Conservation (phyloP, 495 filamentous ascomycete species). For the Neurospora sp. region DNA sequence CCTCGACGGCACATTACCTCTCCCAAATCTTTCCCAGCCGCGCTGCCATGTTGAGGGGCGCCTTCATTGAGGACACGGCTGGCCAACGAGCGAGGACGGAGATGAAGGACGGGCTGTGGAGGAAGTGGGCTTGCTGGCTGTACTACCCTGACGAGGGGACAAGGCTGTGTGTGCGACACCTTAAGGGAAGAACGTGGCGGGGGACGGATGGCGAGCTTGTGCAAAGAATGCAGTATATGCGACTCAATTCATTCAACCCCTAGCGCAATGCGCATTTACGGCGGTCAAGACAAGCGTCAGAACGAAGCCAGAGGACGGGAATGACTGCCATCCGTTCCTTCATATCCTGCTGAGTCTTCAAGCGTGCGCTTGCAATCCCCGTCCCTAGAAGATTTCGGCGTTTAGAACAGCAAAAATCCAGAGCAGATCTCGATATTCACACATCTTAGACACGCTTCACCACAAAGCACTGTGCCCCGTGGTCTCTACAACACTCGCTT, state of each 20-base stretch:
- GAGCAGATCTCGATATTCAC: neutral
- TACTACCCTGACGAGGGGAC: slow-evolving; percentile 35
- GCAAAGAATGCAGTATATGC: slow-evolving; percentile 18
- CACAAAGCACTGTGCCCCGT: neutral
- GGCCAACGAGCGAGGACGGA: slow-evolving; percentile 36
- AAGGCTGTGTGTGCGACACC: slow-evolving; percentile 29
- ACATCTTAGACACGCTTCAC: neutral
- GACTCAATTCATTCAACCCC: slow-evolving; percentile 4
- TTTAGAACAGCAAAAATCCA: neutral
- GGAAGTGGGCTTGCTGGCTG: slow-evolving; percentile 39
- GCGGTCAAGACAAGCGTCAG: neutral
- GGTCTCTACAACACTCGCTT: slow-evolving; percentile 9
- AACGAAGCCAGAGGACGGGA: neutral
- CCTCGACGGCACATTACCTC: slow-evolving; percentile 33
- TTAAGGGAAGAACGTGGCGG: slow-evolving; percentile 34
- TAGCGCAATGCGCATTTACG: neutral
- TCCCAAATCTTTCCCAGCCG: slow-evolving; percentile 31
- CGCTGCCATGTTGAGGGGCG: slow-evolving; percentile 28
- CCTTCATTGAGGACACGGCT: slow-evolving; percentile 38
- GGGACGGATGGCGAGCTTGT: slow-evolving; percentile 23
- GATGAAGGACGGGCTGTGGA: slow-evolving; percentile 37
- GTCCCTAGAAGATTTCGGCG: neutral
- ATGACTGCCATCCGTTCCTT: neutral
- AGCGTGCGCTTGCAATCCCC: neutral
- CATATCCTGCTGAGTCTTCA: neutral